Evolutionary conservation across 371 early-diverging fungal genomes (phyloP).

Genomic region (Rhizopus microsporus): DNA sequence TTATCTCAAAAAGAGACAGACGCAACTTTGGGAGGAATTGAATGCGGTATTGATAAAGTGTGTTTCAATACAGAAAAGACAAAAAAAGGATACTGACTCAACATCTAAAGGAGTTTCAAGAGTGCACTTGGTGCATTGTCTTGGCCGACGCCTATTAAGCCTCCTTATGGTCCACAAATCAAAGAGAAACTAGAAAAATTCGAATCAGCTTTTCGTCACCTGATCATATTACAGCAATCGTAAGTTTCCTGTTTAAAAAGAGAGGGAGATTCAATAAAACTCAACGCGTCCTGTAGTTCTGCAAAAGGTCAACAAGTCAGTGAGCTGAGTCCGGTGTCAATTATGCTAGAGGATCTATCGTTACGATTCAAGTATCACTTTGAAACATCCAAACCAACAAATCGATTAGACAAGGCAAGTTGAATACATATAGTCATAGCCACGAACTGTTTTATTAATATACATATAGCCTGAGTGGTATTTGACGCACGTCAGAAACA

Average conservation of each 20-base stretch:
- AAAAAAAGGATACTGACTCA: neutral
- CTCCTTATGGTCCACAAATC: constrained; percentile 42
- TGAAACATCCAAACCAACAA: constrained; percentile 74
- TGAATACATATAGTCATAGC: neutral
- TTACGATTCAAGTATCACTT: constrained; percentile 81
- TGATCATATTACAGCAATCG: constrained; percentile 48
- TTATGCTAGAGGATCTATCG: constrained; percentile 66
- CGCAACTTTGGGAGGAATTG: constrained; percentile 41
- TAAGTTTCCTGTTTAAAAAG: constrained; percentile 17
- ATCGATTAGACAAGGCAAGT: constrained; percentile 74
- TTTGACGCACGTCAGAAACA: constrained; percentile 67
- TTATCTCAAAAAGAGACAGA: constrained; percentile 29
- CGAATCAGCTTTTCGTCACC: constrained; percentile 42
- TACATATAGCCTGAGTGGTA: constrained; percentile 80
- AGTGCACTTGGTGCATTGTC: constrained; percentile 42
- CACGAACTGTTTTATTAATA: neutral
- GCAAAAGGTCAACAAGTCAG: neutral
- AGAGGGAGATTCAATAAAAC: neutral
- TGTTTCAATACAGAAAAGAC: neutral
- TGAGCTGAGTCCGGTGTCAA: constrained; percentile 48
- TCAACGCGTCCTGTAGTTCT: neutral
- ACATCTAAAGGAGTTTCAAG: constrained; percentile 44
- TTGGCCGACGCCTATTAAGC: constrained; percentile 55
- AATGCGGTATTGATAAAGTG: constrained; percentile 44
- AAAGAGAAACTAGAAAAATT: constrained; percentile 38